Evolutionary conservation across 306 rosid species (phyloP), one percentile per base, ranked within the genome.

Genomic region (Trifolium pratense): DNA sequence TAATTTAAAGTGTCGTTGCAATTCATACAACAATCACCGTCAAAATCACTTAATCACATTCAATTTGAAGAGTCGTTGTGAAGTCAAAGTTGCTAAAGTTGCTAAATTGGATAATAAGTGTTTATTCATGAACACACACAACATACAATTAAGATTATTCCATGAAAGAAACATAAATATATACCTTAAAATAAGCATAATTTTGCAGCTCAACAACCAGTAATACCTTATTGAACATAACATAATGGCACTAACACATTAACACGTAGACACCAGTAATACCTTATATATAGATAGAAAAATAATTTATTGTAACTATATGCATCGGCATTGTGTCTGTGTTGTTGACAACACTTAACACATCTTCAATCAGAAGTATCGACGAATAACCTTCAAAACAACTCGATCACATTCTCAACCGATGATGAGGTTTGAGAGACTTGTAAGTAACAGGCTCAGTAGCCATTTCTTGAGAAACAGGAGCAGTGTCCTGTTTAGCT

Each of bases 391-490:
- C 20, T 3, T 0, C 6, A 34, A 8, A 3, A 32, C 5, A 0
- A 34, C 2, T 3, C 5, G 13, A 73, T 80, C 77, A 81, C 5
- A 53, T 7, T 32, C 84, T 75, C 71, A 63, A 37, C 8, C 80
- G 68, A 29, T 80, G 87, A 1, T 80, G 87, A 1, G 82, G 87
- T 25, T 71, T 81, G 10, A 86, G 84, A 18, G 86, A 8, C 15
- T 75, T 79, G 55, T 86, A 86, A 25, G 87, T 83, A 1, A 83
- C 78, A 4, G 90, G 84, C 3, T 51, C 15, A 1, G 83, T 9
- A 0, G 89, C 75, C 76, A 2, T 23, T 4, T 62, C 20, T 3
- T 57, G 12, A 5, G 74, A 23, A 23, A 0, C 36, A 16, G 67
- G 23, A 45, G 61, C 16, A 5, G 13, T 10, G 32, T 21, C 65